Percentiles rank a stretch among this genome's conserved stretches.
These are phyloP conservation scores for Neoboletus brunneissimus DNA, from an alignment of 768 basidiomycete genomes.

Conservation along the genomic window DNA sequence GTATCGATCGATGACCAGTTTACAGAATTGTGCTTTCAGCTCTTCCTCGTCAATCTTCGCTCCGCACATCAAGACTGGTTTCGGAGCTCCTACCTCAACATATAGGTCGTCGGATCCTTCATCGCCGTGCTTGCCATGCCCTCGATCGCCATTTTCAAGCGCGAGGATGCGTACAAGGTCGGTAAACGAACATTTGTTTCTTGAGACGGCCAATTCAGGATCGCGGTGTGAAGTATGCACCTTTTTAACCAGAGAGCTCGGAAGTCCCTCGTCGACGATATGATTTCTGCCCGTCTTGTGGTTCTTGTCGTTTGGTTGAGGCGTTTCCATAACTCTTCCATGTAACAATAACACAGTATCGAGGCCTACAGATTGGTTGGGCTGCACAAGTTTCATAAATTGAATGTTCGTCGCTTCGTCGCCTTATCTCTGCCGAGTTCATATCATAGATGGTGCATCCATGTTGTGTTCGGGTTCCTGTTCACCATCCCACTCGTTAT, in stretches of 20 bases:
- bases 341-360: constrained; percentile 57
- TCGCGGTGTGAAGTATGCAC: constrained; percentile 65
- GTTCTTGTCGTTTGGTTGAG: background rate
- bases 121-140: constrained; percentile 76
- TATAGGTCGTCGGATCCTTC: too few species aligned
- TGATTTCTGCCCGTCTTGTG: constrained; percentile 75
- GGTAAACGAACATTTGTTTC: constrained; percentile 8
- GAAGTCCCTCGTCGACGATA: constrained; percentile 65
- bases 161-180: constrained; percentile 58
- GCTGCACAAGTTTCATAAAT: constrained; percentile 75
- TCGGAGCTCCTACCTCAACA: constrained; percentile 69
- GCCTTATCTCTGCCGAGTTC: background rate
- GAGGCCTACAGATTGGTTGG: constrained; percentile 66
- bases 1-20: background rate
- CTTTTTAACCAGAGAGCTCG: constrained; percentile 67
- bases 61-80: constrained; percentile 74
- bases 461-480: constrained; percentile 69
- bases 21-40: constrained; percentile 82
- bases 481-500: constrained; percentile 65
- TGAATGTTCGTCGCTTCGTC: constrained; percentile 56
- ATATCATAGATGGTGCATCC: constrained; percentile 49
- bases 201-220: constrained; percentile 10
- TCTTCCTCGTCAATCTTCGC: constrained; percentile 71
- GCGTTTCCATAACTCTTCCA: background rate
- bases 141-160: constrained; percentile 61